A percentile compares a stretch with the other conserved stretches of the same genome.
These are phyloP conservation scores for Chaetothyriales sp. DNA, from an alignment of 2,329 filamentous ascomycete species.

Conservation along the genomic window DNA sequence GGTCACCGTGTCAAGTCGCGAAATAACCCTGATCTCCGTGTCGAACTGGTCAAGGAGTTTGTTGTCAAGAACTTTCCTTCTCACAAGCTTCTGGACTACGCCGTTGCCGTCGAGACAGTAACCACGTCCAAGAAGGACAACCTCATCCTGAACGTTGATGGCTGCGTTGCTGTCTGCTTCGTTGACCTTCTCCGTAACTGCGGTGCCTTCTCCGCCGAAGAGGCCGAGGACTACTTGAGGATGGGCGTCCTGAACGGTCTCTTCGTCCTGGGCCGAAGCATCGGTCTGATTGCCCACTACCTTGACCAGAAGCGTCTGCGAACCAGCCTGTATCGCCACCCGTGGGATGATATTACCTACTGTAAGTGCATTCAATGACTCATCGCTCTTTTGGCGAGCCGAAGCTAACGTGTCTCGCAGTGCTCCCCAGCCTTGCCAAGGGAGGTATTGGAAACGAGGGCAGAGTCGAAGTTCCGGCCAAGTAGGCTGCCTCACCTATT, in stretches of 20 bases:
- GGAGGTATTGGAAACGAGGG: constrained; percentile 61
- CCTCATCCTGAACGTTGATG: constrained; percentile 97
- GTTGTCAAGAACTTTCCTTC: constrained; percentile 93
- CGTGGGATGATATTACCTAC: constrained; percentile 97
- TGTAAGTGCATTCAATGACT: not conserved
- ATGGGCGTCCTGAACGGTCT: constrained; percentile 99
- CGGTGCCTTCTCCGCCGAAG: constrained; percentile 86
- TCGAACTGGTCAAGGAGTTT: constrained; percentile 98
- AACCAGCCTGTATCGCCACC: constrained; percentile 96
- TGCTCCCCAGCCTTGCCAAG: constrained; percentile 65
- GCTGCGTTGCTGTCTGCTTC: constrained; percentile 96
- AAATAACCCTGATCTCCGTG: constrained; percentile 98
- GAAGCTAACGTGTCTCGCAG: not conserved
- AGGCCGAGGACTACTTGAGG: constrained; percentile 95
- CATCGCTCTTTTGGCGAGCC: not conserved
- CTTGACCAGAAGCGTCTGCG: constrained; percentile 98
- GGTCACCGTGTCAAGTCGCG: constrained; percentile 98
- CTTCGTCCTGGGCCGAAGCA: constrained; percentile 91
- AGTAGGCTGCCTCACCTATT: not conserved
- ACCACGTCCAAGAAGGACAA: constrained; percentile 99
- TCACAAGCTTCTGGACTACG: constrained; percentile 97
- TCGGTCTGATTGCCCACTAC: constrained; percentile 98
- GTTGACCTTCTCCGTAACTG: constrained; percentile 96
- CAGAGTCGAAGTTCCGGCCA: constrained; percentile 61
- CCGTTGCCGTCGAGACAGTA: constrained; percentile 90